Percentiles rank a stretch among this genome's conserved stretches.
These are phyloP conservation scores for Eucalyptus erythrocorys DNA, from an alignment of 345 rosid species.

Conservation along the genomic window DNA sequence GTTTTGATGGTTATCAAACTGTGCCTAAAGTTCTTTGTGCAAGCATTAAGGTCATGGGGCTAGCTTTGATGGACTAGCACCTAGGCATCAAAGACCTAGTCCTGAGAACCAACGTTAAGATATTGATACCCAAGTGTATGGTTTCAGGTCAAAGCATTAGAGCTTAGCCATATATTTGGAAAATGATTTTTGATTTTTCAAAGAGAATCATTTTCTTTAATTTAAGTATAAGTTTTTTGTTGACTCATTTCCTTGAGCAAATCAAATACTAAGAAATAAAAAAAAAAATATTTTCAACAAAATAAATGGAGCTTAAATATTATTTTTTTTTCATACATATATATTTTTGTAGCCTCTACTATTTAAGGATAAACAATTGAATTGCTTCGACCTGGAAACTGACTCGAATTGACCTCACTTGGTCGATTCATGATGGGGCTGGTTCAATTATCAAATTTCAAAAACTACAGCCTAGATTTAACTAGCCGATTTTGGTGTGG, in stretches of 20 bases:
- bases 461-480: not conserved
- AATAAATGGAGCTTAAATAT: too few species aligned
- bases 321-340: too few species aligned
- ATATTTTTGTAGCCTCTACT: too few species aligned
- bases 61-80: rapidly evolving
- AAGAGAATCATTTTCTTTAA: too few species aligned
- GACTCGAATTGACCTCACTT: rapidly evolving
- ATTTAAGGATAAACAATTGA: rapidly evolving
- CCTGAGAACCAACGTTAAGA: rapidly evolving
- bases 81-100: not conserved
- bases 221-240: too few species aligned
- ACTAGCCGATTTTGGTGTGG: rapidly evolving
- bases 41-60: rapidly evolving
- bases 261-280: rapidly evolving
- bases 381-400: rapidly evolving
- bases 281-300: too few species aligned
- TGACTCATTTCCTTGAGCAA: rapidly evolving
- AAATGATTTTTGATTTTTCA: too few species aligned
- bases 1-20: too few species aligned
- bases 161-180: not conserved
- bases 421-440: rapidly evolving
- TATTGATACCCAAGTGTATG: too few species aligned
- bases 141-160: rapidly evolving
- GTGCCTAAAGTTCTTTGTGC: rapidly evolving
- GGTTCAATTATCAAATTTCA: not conserved